Base-by-base conservation (phyloP, 2,329 filamentous ascomycete genomes). In the Teratosphaeria epicoccoides region DNA sequence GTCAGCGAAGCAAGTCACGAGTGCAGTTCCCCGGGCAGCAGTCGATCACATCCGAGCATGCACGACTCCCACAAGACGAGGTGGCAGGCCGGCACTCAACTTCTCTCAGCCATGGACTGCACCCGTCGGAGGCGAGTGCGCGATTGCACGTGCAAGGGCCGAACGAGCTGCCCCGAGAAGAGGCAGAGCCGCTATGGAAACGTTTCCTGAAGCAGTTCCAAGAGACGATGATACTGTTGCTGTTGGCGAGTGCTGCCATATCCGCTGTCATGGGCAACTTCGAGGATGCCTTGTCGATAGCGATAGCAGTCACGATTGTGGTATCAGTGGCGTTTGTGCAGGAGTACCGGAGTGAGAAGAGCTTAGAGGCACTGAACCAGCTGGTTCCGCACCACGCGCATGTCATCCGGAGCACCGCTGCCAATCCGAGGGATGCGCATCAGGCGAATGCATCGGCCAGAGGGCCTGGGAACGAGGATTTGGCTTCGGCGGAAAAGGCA, bases 281-380 rank as follows among this genome's bases (percentile, higher is more conserved):
- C 65, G 91, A 97, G 62, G 94, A 98, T 72, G 91, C 91, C 5
- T 73, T 98, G 62, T 97, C 91, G 69, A 98, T 98, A 64, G 87
- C 91, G 0, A 83, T 95, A 26, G 93, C 93, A 1, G 93, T 98
- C 22, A 95, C 90, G 24, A 98, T 98, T 61, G 93, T 98, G 5
- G 90, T 98, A 23, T 86, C 85, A 0, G 93, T 98, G 43, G 93
- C 91, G 1, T 98, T 98, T 61, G 82, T 97, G 49, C 93, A 98
- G 67, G 93, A 98, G 71, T 98, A 98, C 68, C 80, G 93, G 53
- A 97, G 93, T 6, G 93, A 98, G 68, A 94, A 98, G 70, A 97
- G 91, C 2, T 82, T 98, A 59, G 93, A 98, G 70, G 93, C 93
- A 20, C 75, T 98, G 60, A 96, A 87, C 65, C 88, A 93, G 62